Percentiles rank a stretch among this genome's conserved stretches.
These are phyloP conservation scores for Rosa hybrid DNA, from an alignment of 331 rosid genomes.

Conservation along the genomic window DNA sequence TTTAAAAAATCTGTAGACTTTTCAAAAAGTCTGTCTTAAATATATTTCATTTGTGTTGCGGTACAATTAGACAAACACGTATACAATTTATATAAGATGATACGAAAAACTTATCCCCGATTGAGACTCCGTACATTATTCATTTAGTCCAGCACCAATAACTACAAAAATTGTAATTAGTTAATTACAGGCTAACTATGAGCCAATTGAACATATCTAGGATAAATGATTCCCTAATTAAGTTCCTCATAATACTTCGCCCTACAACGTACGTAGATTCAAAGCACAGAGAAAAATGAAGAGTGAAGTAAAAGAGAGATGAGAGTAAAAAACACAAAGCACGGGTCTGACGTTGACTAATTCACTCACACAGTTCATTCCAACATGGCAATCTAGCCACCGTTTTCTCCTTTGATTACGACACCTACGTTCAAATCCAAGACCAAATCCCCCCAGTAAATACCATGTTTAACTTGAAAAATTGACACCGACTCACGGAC, in stretches of 20 bases:
- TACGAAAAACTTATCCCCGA: too few species aligned
- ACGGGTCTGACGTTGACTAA: background rate
- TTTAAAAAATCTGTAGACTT: too few species aligned
- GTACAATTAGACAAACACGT: too few species aligned
- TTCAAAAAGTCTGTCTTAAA: too few species aligned
- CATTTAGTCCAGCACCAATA: too few species aligned
- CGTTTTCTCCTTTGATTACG: background rate
- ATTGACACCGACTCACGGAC: background rate
- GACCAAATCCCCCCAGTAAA: slow-evolving; percentile 12
- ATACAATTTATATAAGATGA: too few species aligned
- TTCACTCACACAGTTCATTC: background rate
- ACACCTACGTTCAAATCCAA: background rate
- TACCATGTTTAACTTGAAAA: background rate
- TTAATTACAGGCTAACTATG: background rate
- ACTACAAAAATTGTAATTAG: too few species aligned
- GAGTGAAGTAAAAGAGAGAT: background rate
- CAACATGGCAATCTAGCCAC: background rate
- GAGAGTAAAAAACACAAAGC: slow-evolving; percentile 2
- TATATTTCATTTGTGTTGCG: too few species aligned
- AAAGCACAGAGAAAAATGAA: slow-evolving; percentile 2
- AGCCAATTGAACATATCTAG: background rate
- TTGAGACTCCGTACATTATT: too few species aligned
- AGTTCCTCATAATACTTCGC: background rate
- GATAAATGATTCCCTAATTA: background rate
- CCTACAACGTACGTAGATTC: slow-evolving; percentile 3